phyloP scores from a whole-genome alignment of 2,329 filamentous ascomycete species.

The Exophiala sideris region DNA sequence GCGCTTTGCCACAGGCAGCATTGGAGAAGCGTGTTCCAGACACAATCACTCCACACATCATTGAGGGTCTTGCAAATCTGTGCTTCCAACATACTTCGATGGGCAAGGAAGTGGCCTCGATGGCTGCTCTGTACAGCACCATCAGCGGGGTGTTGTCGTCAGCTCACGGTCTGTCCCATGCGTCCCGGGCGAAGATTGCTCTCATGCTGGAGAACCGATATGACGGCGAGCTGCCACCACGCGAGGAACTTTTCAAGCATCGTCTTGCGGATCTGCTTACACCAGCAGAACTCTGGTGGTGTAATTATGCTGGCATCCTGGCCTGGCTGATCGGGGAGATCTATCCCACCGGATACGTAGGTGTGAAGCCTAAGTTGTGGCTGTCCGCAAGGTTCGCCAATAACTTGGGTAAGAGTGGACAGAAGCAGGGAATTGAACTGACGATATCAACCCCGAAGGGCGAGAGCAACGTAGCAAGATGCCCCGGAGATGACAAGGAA shows the following conservation, averaged over 20 bases:
- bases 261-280: conserved; percentile 55
- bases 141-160: conserved; percentile 65
- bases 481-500: conserved; percentile 36
- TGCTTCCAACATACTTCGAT: conserved; percentile 54
- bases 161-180: conserved; percentile 70
- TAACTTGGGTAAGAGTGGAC: conserved; percentile 38
- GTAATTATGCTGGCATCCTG: conserved; percentile 60
- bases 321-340: conserved; percentile 56
- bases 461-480: conserved; percentile 35
- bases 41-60: conserved; percentile 42
- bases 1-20: conserved; percentile 42
- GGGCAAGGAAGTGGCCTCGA: conserved; percentile 56
- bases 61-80: conserved; percentile 58
- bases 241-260: conserved; percentile 54
- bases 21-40: conserved; percentile 4
- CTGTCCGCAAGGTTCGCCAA: conserved; percentile 43
- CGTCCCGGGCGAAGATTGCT: conserved; percentile 66
- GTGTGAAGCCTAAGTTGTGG: conserved; percentile 36
- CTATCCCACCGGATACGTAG: conserved; percentile 58
- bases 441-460: conserved; percentile 40
- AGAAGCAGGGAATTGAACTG: conserved; percentile 44
- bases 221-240: conserved; percentile 61
- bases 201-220: conserved; percentile 71
- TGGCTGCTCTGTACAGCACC: conserved; percentile 69
- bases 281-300: conserved; percentile 61